Conservation (phyloP, 805 yeast genomes). For the Saturnispora ahearnii region DNA sequence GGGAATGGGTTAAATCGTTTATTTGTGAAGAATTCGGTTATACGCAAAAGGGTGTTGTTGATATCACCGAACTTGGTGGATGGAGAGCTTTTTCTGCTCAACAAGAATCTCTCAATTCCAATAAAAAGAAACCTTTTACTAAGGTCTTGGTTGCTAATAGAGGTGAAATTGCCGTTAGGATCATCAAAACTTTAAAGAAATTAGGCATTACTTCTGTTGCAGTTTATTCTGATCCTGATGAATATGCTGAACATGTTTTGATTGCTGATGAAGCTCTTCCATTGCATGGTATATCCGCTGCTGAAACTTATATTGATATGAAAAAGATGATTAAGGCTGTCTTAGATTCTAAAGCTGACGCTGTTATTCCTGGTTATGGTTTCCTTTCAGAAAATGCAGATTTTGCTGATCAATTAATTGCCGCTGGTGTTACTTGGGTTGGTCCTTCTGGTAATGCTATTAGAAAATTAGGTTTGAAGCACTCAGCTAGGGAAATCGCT, state of each 20-base stretch:
- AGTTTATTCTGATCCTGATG: conserved; percentile 84
- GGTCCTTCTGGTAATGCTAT: conserved; percentile 97
- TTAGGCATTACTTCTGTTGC: conserved; percentile 75
- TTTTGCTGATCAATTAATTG: conserved; percentile 78
- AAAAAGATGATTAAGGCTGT: conserved; percentile 86
- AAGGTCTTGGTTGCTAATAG: conserved; percentile 92
- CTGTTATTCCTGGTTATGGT: conserved; percentile 98
- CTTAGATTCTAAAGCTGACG: conserved; percentile 74
- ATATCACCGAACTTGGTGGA: conserved; percentile 82
- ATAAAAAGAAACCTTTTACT: conserved; percentile 52
- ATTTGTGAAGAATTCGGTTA: conserved; percentile 92
- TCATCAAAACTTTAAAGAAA: conserved; percentile 78
- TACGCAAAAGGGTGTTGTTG: conserved; percentile 57
- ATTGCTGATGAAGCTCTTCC: conserved; percentile 78
- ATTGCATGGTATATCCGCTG: conserved; percentile 73
- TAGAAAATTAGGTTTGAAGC: conserved; percentile 84
- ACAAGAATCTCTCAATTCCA: conserved; percentile 18
- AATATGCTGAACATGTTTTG: conserved; percentile 77
- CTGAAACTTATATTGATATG: conserved; percentile 80
- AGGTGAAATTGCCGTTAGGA: conserved; percentile 96
- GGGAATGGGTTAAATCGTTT: conserved; percentile 84
- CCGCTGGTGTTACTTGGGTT: conserved; percentile 80
- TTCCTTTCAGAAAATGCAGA: conserved; percentile 95
- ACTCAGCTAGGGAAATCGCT: conserved; percentile 94
- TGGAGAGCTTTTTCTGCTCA: conserved; percentile 59